These are phyloP conservation scores for Brettanomyces custersianus DNA, from an alignment of 805 yeast species.

Conservation along the genomic window DNA sequence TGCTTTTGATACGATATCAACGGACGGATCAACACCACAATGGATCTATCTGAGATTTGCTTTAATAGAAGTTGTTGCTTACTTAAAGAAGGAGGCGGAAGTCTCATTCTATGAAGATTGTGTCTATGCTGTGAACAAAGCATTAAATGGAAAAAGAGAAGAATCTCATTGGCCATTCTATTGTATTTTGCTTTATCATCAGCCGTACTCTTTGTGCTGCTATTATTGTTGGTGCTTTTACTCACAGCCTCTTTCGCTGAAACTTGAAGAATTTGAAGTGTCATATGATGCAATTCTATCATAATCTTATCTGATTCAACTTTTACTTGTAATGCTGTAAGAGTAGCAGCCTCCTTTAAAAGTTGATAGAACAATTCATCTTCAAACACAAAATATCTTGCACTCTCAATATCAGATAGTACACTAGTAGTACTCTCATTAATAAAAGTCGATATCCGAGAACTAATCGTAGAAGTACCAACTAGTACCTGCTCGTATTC, in stretches of 20 bases:
- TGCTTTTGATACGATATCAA: slow-evolving; percentile 48
- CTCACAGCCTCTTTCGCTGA: slow-evolving; percentile 13
- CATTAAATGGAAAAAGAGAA: slow-evolving; percentile 46
- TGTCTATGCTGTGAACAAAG: slow-evolving; percentile 49
- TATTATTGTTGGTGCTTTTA: no score
- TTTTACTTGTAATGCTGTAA: slow-evolving; percentile 62
- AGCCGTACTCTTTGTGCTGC: neutral
- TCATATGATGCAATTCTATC: slow-evolving; percentile 55
- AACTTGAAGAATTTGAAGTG: slow-evolving; percentile 56
- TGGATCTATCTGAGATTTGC: neutral
- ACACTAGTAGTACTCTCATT: slow-evolving; percentile 16
- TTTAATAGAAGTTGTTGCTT: slow-evolving; percentile 16
- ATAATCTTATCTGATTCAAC: slow-evolving; percentile 56
- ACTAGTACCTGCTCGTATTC: slow-evolving; percentile 29
- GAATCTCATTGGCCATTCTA: slow-evolving; percentile 43
- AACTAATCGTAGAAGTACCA: slow-evolving; percentile 35
- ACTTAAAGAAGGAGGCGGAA: slow-evolving; percentile 38
- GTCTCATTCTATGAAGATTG: slow-evolving; percentile 33
- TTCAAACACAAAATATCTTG: slow-evolving; percentile 74
- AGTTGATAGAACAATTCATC: slow-evolving; percentile 79
- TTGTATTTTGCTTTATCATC: no score
- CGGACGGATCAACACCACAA: slow-evolving; percentile 3
- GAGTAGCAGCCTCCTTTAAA: slow-evolving; percentile 61
- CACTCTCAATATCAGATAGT: slow-evolving; percentile 50
- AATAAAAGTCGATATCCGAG: slow-evolving; percentile 9